phyloP scores from a whole-genome alignment of 352 stramenopile species.

The Albugo candida region DNA sequence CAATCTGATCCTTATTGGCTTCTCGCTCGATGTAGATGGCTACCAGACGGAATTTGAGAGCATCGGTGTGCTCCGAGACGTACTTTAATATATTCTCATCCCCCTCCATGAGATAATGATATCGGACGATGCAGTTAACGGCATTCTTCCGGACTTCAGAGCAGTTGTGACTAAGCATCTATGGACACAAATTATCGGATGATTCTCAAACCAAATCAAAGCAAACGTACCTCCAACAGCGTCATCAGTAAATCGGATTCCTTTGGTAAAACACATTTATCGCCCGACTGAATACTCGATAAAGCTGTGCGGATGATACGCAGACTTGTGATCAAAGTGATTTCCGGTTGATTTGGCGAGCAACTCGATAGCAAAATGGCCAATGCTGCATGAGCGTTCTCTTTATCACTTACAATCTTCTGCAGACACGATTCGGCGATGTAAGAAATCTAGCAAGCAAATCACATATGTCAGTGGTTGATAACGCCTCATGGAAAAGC shows the following conservation, averaged over 20 bases:
- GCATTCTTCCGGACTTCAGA: constrained; percentile 44
- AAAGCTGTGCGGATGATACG: neutral
- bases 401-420: no score
- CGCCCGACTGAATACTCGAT: neutral
- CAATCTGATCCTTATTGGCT: no score
- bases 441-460: no score
- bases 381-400: no score
- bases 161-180: constrained; percentile 23
- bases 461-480: no score
- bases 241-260: constrained; percentile 15
- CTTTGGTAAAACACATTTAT: constrained; percentile 4
- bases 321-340: neutral
- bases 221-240: constrained; percentile 13
- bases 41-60: constrained; percentile 29
- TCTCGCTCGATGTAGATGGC: constrained; percentile 55
- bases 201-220: constrained; percentile 5
- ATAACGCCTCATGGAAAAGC: no score
- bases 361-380: neutral
- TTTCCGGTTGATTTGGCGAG: neutral
- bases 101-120: constrained; percentile 31
- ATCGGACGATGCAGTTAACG: constrained; percentile 44
- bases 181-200: neutral
- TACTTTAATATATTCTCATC: constrained; percentile 24
- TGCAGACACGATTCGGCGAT: no score
- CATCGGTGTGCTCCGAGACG: constrained; percentile 24